Conservation (phyloP, 768 basidiomycete species). For the Trametes cingulata region DNA sequence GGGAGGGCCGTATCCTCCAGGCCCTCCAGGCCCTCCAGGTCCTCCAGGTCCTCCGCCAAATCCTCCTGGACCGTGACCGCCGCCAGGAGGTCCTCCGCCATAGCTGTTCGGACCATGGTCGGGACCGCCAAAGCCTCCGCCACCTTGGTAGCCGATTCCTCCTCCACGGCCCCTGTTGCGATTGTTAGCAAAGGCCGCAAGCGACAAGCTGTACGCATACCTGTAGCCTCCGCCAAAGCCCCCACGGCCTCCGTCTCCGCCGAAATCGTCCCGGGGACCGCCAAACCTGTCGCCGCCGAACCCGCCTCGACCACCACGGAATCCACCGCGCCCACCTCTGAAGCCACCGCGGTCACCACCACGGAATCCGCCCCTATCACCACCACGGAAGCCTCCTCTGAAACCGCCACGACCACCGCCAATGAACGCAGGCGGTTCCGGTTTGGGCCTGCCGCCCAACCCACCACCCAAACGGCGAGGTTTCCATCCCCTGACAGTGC, state of each 20-base stretch:
- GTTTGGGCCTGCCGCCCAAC: constrained; percentile 96
- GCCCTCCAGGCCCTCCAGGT: constrained; percentile 36
- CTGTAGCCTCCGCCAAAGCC: constrained; percentile 32
- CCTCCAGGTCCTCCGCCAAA: constrained; percentile 34
- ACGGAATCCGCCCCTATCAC: constrained; percentile 36
- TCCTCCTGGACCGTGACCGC: constrained; percentile 34
- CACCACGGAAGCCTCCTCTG: constrained; percentile 35
- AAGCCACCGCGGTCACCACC: constrained; percentile 36
- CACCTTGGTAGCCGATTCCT: constrained; percentile 69
- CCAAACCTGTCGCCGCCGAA: constrained; percentile 42
- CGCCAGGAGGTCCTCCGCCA: constrained; percentile 44
- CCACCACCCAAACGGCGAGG: constrained; percentile 96
- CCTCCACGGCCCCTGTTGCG: constrained; percentile 65
- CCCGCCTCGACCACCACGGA: constrained; percentile 35
- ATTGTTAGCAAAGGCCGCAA: neutral
- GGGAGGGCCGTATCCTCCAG: constrained; percentile 43
- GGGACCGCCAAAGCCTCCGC: constrained; percentile 51
- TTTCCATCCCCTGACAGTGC: constrained; percentile 98
- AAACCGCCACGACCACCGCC: constrained; percentile 34
- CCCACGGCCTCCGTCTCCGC: constrained; percentile 42
- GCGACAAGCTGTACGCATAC: neutral
- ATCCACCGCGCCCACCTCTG: constrained; percentile 37
- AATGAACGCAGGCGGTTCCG: constrained; percentile 40
- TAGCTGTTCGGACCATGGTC: constrained; percentile 36
- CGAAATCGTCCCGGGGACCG: constrained; percentile 37